Evolutionary conservation across 768 basidiomycete species (phyloP).

Genomic region (Imleria badia): DNA sequence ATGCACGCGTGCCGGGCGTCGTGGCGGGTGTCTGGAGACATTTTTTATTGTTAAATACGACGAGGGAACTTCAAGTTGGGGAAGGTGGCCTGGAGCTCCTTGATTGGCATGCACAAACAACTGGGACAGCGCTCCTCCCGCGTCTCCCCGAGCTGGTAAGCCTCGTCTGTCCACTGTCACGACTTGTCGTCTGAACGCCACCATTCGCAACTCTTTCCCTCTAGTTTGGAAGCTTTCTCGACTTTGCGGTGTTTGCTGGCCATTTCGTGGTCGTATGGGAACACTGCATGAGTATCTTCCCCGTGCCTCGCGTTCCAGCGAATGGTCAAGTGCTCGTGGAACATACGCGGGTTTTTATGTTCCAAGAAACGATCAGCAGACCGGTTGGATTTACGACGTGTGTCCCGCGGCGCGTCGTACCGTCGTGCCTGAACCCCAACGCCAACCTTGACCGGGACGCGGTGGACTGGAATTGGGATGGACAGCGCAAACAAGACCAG

Average conservation of each 20-base stretch:
- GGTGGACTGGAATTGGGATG: neutral
- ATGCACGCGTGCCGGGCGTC: conserved; percentile 22
- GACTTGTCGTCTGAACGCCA: neutral
- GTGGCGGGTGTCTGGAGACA: conserved; percentile 24
- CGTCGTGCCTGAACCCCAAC: neutral
- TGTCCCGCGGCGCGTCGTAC: conserved; percentile 6
- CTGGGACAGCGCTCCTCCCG: conserved; percentile 27
- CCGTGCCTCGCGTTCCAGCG: conserved; percentile 20
- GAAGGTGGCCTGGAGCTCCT: conserved; percentile 28
- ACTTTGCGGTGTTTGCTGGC: conserved; percentile 23
- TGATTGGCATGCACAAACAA: conserved; percentile 26
- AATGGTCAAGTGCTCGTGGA: conserved; percentile 22
- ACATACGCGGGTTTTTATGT: conserved; percentile 26
- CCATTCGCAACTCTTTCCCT: neutral
- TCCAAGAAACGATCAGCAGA: conserved; percentile 22
- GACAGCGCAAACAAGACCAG: neutral
- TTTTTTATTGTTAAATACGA: conserved; percentile 26
- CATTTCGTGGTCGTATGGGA: conserved; percentile 31
- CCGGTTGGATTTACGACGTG: conserved; percentile 32
- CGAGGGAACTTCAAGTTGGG: conserved; percentile 7
- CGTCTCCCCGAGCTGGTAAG: conserved; percentile 22
- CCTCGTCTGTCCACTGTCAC: neutral
- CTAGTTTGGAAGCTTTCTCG: conserved; percentile 27
- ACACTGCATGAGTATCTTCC: conserved; percentile 26
- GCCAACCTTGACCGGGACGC: neutral